Base-by-base conservation (phyloP, 768 basidiomycete species). In the Psilocybe cyanescens region DNA sequence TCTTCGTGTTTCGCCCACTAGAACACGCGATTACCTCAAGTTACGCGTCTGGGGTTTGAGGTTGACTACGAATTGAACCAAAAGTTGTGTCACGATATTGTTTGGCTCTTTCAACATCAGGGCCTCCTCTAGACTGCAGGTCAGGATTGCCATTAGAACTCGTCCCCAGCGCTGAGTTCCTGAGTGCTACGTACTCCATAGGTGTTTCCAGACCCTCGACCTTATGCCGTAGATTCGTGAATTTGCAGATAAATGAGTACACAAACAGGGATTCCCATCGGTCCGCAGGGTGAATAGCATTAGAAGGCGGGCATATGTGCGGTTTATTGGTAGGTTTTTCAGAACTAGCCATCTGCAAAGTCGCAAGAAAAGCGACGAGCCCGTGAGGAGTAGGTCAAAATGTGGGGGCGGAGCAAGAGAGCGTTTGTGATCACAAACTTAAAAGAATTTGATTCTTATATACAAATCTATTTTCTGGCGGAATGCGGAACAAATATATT, bases 211-310 rank as follows among this genome's bases (percentile, higher is more conserved):
- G 76, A 58, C 92, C 91, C 74, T 92, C 90, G 41, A 91, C 80
- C 76, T 91, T 92, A 61, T 80, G 79, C 66, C 84, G 86, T 67
- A 94, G 78, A 74, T 83, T 79, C 24, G 91, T 92, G 79, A 92
- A 95, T 75, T 85, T 91, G 79, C 84, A 86, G 65, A 95, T 87
- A 78, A 95, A 95, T 31, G 88, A 84, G 74, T 92, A 95, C 39
- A 95, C 85, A 75, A 93, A 94, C 65, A 92, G 76, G 4, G 89
- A 86, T 77, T 95, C 93, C 93, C 93, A 95, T 75, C 90, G 89
- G 77, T 90, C 89, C 57, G 81, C 80, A 30, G 93, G 93, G 78
- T 92, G 91, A 28, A 74, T 82, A 29, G 90, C 91, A 70, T 78
- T 81, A 17, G 90, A 86, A 63, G 83, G 82, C 8, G 83, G 83